Evolutionary conservation across 805 yeast genomes (phyloP), one percentile per base, ranked within the genome.

Genomic region (Metschnikowia hibisci): DNA sequence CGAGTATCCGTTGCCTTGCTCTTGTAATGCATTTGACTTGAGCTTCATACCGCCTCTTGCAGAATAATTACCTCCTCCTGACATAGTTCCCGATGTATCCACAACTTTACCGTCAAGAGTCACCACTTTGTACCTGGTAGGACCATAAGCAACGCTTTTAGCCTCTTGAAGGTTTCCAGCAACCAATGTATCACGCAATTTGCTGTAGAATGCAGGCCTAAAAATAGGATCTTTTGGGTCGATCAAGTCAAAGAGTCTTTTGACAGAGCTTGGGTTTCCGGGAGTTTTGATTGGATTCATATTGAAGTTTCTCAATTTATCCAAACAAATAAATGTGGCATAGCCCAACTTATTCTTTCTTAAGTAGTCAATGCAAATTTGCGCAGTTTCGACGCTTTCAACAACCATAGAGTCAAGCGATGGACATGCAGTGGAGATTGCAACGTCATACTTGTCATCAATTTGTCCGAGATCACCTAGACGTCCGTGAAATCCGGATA

Each of bases 391-490:
- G 13, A 78, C 82, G 0, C 80, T 69, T 37, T 89, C 97, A 3
- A 93, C 98, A 13, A 93, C 98, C 74, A 89, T 81, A 48, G 95
- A 91, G 60, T 91, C 95, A 44, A 93, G 70, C 7, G 90, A 82
- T 1, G 95, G 89, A 51, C 93, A 88, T 0, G 96, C 98, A 0
- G 98, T 93, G 0, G 98, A 89, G 7, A 93, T 80, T 0, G 99
- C 99, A 41, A 89, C 78, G 63, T 95, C 98, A 60, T 85, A 93
- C 55, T 78, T 76, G 50, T 84, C 87, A 59, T 88, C 96, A 50
- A 93, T 93, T 2, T 77, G 74, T n/a, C 96, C 99, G 34, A 93
- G 67, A 53, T 88, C 95, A 13, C 99, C 99, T 12, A 93, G 67
- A 48, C 96, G 73, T 0, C 98, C 99, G 59, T 87, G 74, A 53